phyloP scores from a whole-genome alignment of 768 basidiomycete genomes.

The Leucocoprinus birnbaumii region DNA sequence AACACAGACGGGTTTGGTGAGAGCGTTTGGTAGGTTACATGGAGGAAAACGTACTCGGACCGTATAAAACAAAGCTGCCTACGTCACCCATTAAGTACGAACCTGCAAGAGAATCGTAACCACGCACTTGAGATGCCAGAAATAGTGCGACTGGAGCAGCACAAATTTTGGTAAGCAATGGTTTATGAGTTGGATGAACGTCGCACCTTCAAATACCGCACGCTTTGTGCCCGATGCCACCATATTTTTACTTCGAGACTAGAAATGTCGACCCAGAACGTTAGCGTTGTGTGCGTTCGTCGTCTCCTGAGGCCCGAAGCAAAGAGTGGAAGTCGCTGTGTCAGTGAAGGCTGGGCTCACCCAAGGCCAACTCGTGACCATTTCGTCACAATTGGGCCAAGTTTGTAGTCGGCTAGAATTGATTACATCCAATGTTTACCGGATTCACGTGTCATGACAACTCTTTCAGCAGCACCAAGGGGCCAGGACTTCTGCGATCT shows the following conservation, averaged over 20 bases:
- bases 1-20: constrained; percentile 1
- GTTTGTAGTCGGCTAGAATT: no score
- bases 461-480: no score
- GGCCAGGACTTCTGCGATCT: no score
- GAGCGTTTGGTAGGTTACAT: neutral
- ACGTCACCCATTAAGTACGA: constrained; percentile 25
- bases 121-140: constrained; percentile 47
- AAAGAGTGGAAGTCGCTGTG: no score
- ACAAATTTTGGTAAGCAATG: constrained; percentile 12
- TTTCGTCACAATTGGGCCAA: no score
- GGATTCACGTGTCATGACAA: neutral
- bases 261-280: neutral
- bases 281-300: neutral
- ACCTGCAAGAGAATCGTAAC: constrained; percentile 1
- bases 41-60: constrained; percentile 47
- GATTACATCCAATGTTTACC: no score
- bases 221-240: constrained; percentile 37
- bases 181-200: neutral
- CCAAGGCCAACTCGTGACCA: neutral
- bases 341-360: no score
- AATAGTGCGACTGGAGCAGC: constrained; percentile 44
- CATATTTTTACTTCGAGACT: constrained; percentile 15
- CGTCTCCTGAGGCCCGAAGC: no score
- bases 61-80: constrained; percentile 81
- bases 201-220: constrained; percentile 42